These are phyloP conservation scores for Ilex aquifolium DNA, from an alignment of 257 asterid genomes.

Conservation along the genomic window DNA sequence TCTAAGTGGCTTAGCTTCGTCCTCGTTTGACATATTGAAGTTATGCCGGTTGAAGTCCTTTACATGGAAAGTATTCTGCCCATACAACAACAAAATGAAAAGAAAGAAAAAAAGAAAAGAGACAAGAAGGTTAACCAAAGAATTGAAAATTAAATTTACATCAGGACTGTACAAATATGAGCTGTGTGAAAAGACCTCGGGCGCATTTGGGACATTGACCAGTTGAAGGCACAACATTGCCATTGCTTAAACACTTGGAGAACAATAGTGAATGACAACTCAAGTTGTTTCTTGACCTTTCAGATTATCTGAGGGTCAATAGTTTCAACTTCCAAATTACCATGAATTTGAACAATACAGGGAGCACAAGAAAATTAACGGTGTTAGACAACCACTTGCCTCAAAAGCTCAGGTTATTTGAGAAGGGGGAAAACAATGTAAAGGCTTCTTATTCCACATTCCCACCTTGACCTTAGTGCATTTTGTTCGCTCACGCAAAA, in stretches of 20 bases:
- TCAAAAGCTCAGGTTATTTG: too few species aligned
- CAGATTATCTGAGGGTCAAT: too few species aligned
- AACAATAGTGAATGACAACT: background rate
- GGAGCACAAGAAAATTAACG: background rate
- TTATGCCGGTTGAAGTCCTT: constrained; percentile 36
- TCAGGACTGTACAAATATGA: background rate
- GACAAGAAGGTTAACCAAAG: background rate
- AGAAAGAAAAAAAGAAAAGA: background rate
- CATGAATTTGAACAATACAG: too few species aligned
- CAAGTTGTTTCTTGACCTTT: background rate
- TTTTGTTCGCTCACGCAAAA: background rate
- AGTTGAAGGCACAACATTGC: background rate
- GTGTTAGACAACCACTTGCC: background rate
- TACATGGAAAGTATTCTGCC: constrained; percentile 35
- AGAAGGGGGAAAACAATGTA: background rate
- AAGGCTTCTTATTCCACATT: background rate
- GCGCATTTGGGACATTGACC: background rate
- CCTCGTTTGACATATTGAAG: constrained; percentile 16
- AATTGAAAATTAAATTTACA: background rate
- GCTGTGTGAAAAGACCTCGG: background rate
- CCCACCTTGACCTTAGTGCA: background rate
- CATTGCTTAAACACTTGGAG: background rate
- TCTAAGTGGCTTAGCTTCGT: constrained; percentile 21
- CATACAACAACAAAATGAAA: constrained; percentile 5
- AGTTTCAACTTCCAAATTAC: too few species aligned